These are phyloP conservation scores for Colletotrichum camelliae DNA, from an alignment of 2,329 filamentous ascomycete genomes.

Conservation along the genomic window DNA sequence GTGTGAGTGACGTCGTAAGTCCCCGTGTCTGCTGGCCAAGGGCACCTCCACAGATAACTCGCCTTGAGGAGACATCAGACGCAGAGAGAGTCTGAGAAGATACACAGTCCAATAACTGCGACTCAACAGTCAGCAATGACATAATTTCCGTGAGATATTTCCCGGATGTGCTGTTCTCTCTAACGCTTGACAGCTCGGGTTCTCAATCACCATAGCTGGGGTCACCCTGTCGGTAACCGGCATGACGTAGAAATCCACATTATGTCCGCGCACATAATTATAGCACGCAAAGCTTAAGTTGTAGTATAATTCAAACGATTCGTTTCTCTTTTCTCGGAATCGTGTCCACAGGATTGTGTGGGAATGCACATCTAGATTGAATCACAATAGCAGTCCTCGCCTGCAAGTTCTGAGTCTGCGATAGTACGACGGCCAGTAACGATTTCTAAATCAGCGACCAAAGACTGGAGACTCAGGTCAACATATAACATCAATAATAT, in stretches of 20 bases:
- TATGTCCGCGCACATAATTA: background rate
- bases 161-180: background rate
- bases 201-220: background rate
- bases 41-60: background rate
- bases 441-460: background rate
- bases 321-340: background rate
- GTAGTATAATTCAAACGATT: background rate
- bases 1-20: background rate
- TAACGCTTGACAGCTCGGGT: background rate
- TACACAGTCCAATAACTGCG: rapidly evolving
- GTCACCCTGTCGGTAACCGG: background rate
- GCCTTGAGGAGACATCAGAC: background rate
- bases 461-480: rapidly evolving
- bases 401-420: background rate
- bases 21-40: background rate
- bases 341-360: background rate
- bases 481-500: rapidly evolving
- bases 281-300: background rate
- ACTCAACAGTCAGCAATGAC: background rate
- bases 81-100: background rate
- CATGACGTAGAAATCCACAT: background rate
- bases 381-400: background rate
- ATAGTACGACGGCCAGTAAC: background rate
- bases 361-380: background rate
- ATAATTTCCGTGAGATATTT: rapidly evolving